Evolutionary conservation across 129 eudicot genomes (phyloP).

Genomic region (Silybum marianum): DNA sequence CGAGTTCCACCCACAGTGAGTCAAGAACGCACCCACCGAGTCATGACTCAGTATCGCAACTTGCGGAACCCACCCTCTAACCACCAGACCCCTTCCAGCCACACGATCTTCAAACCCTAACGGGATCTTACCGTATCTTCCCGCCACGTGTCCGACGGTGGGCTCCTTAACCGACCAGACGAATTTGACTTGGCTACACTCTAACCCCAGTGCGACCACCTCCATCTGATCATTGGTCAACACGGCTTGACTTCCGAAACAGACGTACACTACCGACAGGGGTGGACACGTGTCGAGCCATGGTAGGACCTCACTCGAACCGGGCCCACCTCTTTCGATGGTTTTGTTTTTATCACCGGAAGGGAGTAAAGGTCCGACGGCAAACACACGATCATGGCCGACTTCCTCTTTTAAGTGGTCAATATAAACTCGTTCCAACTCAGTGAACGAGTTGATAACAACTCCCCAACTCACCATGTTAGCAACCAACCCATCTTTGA

Average conservation of each 20-base stretch:
- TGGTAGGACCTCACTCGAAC: conserved; percentile 26
- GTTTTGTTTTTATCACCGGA: too few species aligned
- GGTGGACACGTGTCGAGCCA: conserved; percentile 58
- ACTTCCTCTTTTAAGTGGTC: conserved; percentile 32
- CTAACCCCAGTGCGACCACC: conserved; percentile 47
- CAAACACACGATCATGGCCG: conserved; percentile 58
- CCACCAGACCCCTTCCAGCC: conserved; percentile 49
- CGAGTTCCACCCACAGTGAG: conserved; percentile 84
- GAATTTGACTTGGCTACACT: conserved; percentile 48
- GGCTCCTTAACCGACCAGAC: conserved; percentile 44
- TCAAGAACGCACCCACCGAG: conserved; percentile 54
- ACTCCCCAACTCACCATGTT: conserved; percentile 50
- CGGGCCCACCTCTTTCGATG: conserved; percentile 41
- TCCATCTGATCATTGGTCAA: conserved; percentile 56
- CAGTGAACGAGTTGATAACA: conserved; percentile 54
- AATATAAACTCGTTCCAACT: conserved; percentile 49
- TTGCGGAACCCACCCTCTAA: conserved; percentile 79
- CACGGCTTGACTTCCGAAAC: conserved; percentile 68
- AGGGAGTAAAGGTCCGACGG: conserved; percentile 84
- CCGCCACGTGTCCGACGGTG: conserved; percentile 39
- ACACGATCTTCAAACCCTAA: conserved; percentile 61
- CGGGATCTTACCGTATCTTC: conserved; percentile 43
- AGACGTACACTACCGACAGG: conserved; percentile 47
- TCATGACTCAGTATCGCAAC: conserved; percentile 57
- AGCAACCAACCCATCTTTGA: conserved; percentile 30